phyloP scores from a whole-genome alignment of 2,329 filamentous ascomycete genomes.

The Colletotrichum somersetense region DNA sequence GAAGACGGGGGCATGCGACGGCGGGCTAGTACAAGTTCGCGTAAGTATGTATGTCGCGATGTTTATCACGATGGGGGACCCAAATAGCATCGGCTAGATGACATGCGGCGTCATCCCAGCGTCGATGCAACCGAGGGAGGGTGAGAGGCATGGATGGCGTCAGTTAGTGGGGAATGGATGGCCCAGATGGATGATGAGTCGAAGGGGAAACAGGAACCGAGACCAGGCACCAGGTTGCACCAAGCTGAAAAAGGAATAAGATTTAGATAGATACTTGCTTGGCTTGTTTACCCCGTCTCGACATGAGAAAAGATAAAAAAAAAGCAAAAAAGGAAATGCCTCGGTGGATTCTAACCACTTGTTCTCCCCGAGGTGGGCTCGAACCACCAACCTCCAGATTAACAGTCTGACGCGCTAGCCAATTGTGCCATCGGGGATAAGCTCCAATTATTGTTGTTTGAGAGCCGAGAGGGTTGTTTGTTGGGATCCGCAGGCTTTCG shows the following conservation, averaged over 20 bases:
- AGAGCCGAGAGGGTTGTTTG: constrained; percentile 19
- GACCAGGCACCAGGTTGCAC: no score
- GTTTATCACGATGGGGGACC: background rate
- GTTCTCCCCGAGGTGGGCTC: constrained; percentile 40
- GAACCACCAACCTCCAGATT: constrained; percentile 43
- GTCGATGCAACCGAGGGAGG: background rate
- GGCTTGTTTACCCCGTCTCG: no score
- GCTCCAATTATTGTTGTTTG: background rate
- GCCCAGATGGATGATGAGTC: no score
- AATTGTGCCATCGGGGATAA: constrained; percentile 42
- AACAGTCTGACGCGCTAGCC: constrained; percentile 43
- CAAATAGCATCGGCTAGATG: background rate
- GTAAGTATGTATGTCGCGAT: background rate
- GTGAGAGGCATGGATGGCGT: background rate
- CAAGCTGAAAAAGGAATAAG: no score
- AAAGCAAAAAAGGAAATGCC: background rate
- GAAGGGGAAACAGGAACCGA: no score
- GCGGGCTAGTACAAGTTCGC: background rate
- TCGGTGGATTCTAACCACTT: constrained; percentile 25
- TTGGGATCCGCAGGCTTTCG: background rate
- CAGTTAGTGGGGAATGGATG: no score
- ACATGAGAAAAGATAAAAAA: background rate
- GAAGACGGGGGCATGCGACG: no score
- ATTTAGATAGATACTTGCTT: no score
- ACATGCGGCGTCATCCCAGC: background rate